These are phyloP conservation scores for Buddleja alternifolia DNA, from an alignment of 257 asterid species.

Conservation along the genomic window DNA sequence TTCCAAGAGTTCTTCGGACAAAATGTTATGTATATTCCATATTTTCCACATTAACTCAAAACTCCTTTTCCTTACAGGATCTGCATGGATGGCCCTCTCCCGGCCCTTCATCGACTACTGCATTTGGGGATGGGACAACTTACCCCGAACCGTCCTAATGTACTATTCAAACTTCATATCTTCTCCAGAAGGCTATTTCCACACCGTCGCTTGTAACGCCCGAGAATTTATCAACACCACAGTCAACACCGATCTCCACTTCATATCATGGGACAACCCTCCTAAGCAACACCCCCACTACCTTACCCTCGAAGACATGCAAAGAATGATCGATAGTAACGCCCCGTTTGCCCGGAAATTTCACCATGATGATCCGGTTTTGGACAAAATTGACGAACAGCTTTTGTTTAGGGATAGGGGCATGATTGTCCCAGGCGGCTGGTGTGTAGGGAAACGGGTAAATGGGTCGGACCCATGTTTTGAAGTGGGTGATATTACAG, in stretches of 20 bases:
- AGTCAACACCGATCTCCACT: conserved; percentile 86
- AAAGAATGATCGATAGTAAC: conserved; percentile 75
- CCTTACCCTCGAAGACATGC: conserved; percentile 62
- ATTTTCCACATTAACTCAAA: not conserved
- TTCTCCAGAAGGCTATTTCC: conserved; percentile 95
- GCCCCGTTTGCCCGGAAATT: conserved; percentile 91
- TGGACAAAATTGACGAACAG: conserved; percentile 67
- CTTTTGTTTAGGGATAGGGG: conserved; percentile 62
- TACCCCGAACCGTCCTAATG: conserved; percentile 87
- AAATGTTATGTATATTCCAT: not conserved
- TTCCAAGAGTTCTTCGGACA: not conserved
- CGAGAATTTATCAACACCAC: conserved; percentile 73
- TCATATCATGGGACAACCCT: conserved; percentile 94
- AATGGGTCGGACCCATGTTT: conserved; percentile 85
- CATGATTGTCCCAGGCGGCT: conserved; percentile 83
- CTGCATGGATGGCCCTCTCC: conserved; percentile 98
- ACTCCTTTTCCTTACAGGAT: conserved; percentile 51
- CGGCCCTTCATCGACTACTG: conserved; percentile 81
- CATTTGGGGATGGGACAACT: conserved; percentile 94
- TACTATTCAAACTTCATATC: conserved; percentile 88
- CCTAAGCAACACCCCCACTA: conserved; percentile 95
- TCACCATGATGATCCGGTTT: conserved; percentile 69
- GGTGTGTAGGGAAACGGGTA: conserved; percentile 68
- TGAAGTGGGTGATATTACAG: conserved; percentile 50
- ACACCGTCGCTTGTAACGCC: conserved; percentile 82